A percentile compares a stretch with the other conserved stretches of the same genome.
phyloP scores from a whole-genome alignment of 495 filamentous ascomycete species.

The Daldinia concentrica region DNA sequence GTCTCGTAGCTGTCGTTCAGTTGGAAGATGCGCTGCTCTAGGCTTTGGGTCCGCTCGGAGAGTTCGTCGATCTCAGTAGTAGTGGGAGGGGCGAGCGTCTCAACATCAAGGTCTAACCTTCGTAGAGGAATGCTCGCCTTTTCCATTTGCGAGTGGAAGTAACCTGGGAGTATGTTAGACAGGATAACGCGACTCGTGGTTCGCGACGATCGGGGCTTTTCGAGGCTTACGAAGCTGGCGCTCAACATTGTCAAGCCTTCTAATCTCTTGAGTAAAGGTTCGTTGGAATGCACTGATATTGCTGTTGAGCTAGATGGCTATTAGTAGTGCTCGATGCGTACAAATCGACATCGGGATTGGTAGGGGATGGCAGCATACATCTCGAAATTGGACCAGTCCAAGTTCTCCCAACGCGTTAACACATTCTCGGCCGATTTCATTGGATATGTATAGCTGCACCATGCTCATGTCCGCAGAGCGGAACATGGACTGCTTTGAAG shows the following conservation, averaged over 20 bases:
- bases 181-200: neutral
- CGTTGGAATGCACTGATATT: slow-evolving; percentile 94
- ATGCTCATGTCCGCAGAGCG: slow-evolving; percentile 99
- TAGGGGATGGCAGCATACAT: slow-evolving; percentile 68
- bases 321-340: slow-evolving; percentile 33
- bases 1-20: slow-evolving; percentile 98
- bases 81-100: slow-evolving; percentile 84
- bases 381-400: slow-evolving; percentile 93
- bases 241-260: slow-evolving; percentile 96
- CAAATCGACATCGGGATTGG: neutral
- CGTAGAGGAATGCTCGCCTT: slow-evolving; percentile 85
- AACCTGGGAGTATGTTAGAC: slow-evolving; percentile 62
- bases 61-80: slow-evolving; percentile 96
- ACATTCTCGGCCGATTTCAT: slow-evolving; percentile 97
- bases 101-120: slow-evolving; percentile 83
- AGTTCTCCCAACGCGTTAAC: slow-evolving; percentile 96
- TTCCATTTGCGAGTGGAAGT: slow-evolving; percentile 93
- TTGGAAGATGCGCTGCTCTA: slow-evolving; percentile 90
- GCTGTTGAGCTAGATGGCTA: slow-evolving; percentile 76
- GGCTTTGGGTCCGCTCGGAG: slow-evolving; percentile 85
- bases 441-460: slow-evolving; percentile 98
- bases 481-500: slow-evolving; percentile 89
- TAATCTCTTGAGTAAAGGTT: slow-evolving; percentile 97
- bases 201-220: neutral
- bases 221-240: slow-evolving; percentile 84